Evolutionary conservation across 2,329 filamentous ascomycete genomes (phyloP), one percentile per base, ranked within the genome.

Genomic region (Fusarium floridanum): DNA sequence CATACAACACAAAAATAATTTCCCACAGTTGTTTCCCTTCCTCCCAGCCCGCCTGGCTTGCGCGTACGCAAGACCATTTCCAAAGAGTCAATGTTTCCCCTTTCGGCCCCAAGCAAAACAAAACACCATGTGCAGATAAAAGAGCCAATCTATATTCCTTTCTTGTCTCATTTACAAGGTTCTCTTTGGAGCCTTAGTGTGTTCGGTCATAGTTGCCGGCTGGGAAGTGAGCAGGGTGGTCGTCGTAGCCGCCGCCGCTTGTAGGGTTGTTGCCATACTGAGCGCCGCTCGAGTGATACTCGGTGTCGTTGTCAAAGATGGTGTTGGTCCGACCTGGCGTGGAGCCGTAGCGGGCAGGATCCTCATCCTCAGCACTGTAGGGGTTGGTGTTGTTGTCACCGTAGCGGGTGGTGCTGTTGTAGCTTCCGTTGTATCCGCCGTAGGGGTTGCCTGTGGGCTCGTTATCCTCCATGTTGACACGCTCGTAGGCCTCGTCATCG

Each of bases 401-500:
- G 73, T 85, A 86, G 39, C 78, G 81, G 48, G 78, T 80, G 65
- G 76, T 70, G 53, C 77, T 61, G 62, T 74, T 78, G 41, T 76
- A 76, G 74, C 81, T 82, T 39, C 80, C 81, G 68, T 82, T 79
- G 71, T 83, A 81, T 75, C 84, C 70, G 59, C 70, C 71, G 34
- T 76, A 76, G 20, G 72, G 50, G 37, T 73, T 75, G 29, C 75
- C 72, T 4, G 72, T 63, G 11, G 72, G 74, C 64, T 88, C 85
- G 71, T 90, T 85, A 76, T 90, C 87, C 67, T 89, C 85, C 82
- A 86, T 85, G 81, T 91, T 86, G 71, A 92, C 87, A 16, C 89
- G 89, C 61, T 90, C 89, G 77, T 92, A 92, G 50, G 89, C 87
- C 78, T 92, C 91, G 73, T 92, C 91, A 76, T 91, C 90, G 78